Base-by-base conservation (phyloP, 257 asterid species). In the Lycium ferocissimum region DNA sequence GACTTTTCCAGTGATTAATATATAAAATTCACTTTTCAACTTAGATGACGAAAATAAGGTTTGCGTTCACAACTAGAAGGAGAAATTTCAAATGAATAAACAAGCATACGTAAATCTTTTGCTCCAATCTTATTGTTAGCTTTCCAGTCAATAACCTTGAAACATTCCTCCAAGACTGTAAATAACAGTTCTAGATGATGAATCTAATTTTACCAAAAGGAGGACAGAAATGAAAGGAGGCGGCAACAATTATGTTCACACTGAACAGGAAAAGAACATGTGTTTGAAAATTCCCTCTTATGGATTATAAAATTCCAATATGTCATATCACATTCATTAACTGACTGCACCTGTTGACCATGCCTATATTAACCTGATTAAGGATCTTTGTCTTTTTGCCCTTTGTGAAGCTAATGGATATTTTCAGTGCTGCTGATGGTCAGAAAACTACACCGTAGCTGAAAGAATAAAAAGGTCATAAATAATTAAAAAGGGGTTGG, bases 41-140 rank as follows among this genome's bases (percentile, higher is more conserved):
- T 75, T 47, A 5, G 69, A 62, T 2, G 73, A 66, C 5, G 10
- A 69, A 6, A 37, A 7, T 14, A 37, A 69, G 76, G 49, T 37
- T 7, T 18, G 5, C 22, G 45, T 76, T 51, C 81, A 76, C 26
- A 76, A 76, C 81, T 51, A 51, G 81, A 76, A 51, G 63, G 47
- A 76, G 81, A 76, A 51, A 51, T 76, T 51, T 76, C 81, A 51
- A 76, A 22, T 3, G 45, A 51, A 13, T 76, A 22, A 76, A 22
- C 47, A 20, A 59, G 81, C 12, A 20, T 20, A 61, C 12, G 20
- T 20, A 73, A 53, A 51, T 49, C 22, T 51, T 49, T 22, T 76
- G 51, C 13, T 3, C 22, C 7, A 22, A 53, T 76, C 22, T 49
- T 75, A 75, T 75, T 22, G 45, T 20, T 13, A 49, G 35, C 13